Conservation (phyloP, 164 flowering plant genomes). For the Saururus chinensis region DNA sequence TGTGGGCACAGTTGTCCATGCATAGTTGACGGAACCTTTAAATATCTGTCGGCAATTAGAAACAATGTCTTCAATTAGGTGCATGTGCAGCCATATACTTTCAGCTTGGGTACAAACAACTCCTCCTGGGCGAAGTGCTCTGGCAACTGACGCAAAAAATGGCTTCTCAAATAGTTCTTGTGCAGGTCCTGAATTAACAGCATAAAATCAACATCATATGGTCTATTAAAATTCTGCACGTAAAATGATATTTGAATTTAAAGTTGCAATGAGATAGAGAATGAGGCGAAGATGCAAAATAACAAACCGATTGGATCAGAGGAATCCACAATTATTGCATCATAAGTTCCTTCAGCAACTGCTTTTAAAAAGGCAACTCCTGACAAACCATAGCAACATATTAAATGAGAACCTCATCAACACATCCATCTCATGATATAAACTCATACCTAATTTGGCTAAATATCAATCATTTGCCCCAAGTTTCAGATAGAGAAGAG, state of each 20-base stretch:
- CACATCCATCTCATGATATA: too few species aligned
- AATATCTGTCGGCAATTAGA: slow-evolving; percentile 34
- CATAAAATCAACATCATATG: not conserved
- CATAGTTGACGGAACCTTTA: slow-evolving; percentile 59
- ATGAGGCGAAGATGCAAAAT: not conserved
- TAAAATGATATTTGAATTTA: too few species aligned
- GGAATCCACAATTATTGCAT: slow-evolving; percentile 96
- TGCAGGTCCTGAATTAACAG: slow-evolving; percentile 32
- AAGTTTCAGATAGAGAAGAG: too few species aligned
- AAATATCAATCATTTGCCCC: too few species aligned
- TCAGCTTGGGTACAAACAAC: slow-evolving; percentile 57
- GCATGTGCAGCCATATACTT: slow-evolving; percentile 46
- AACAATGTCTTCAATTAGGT: slow-evolving; percentile 31
- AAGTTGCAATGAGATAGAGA: not conserved
- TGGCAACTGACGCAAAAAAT: slow-evolving; percentile 39
- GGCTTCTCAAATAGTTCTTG: slow-evolving; percentile 40
- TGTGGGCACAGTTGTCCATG: slow-evolving; percentile 65
- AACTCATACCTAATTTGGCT: too few species aligned
- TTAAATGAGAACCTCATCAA: not conserved
- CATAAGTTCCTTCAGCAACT: slow-evolving; percentile 85
- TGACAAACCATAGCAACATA: slow-evolving; percentile 13
- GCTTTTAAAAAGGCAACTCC: slow-evolving; percentile 94
- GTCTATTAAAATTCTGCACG: too few species aligned
- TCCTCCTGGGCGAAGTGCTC: slow-evolving; percentile 62
- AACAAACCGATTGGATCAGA: slow-evolving; percentile 91